phyloP scores from a whole-genome alignment of 208 protist species.

The Leishmania amazonensis region DNA sequence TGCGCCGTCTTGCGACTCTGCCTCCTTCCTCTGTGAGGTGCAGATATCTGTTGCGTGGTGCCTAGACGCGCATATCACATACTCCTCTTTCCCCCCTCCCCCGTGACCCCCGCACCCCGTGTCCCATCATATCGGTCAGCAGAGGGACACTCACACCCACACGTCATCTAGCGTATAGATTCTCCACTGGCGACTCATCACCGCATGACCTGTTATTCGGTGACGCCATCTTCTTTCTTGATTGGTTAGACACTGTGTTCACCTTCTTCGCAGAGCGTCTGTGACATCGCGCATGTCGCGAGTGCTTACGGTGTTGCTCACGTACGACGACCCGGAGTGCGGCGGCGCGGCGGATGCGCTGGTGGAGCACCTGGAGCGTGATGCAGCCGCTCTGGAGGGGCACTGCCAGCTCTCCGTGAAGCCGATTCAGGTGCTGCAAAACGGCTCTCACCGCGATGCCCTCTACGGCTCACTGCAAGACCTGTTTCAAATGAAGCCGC shows the following conservation, averaged over 20 bases:
- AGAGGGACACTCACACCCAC: background rate
- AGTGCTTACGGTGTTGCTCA: slow-evolving; percentile 69
- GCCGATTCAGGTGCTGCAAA: slow-evolving; percentile 63
- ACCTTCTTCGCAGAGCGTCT: background rate
- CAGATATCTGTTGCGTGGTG: background rate
- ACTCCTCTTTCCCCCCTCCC: background rate
- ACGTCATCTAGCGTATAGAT: background rate
- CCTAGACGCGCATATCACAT: background rate
- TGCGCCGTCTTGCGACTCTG: background rate
- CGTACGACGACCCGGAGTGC: slow-evolving; percentile 89
- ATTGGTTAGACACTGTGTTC: background rate
- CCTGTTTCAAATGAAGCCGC: slow-evolving; percentile 69
- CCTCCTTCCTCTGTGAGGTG: background rate
- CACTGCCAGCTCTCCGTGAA: slow-evolving; percentile 68
- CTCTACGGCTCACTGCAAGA: slow-evolving; percentile 77
- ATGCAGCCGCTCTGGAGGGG: slow-evolving; percentile 42
- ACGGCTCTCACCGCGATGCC: slow-evolving; percentile 70
- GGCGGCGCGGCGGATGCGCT: slow-evolving; percentile 85
- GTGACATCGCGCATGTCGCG: slow-evolving; percentile 31
- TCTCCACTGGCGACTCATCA: background rate
- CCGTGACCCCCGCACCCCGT: background rate
- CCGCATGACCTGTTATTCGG: background rate
- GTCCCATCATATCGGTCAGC: background rate
- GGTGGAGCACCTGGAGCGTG: slow-evolving; percentile 77
- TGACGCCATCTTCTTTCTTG: background rate